Evolutionary conservation across 495 filamentous ascomycete species (phyloP), one percentile per base, ranked within the genome.

Genomic region (Cryomyces minteri): DNA sequence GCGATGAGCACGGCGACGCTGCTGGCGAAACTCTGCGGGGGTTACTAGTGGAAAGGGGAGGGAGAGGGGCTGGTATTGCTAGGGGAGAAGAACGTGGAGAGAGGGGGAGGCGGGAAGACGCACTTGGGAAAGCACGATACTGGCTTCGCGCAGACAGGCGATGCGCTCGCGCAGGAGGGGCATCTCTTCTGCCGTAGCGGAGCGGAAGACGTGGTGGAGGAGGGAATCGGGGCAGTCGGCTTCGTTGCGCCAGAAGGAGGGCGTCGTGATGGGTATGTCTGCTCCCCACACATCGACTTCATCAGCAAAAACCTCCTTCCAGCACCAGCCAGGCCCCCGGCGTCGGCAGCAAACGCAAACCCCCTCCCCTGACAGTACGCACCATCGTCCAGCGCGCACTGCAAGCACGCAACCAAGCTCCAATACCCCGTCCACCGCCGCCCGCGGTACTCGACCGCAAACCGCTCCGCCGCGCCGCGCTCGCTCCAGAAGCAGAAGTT

Each of bases 401-500:
- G 80, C 55, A 99, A 58, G 14, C 77, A 73, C 39, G 92, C 90
- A 30, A 95, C 83, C 45, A 98, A 63, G 58, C 86, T 94, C 81
- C 84, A 94, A 55, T 98, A 98, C 30, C 90, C 90, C 2, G 87
- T 94, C 82, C 84, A 94, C 44, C 61, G 73, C 62, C 75, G 79
- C 30, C 77, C 87, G 18, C 70, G 71, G 58, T 94, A 96, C 38
- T 80, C 76, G 5, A 96, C 68, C 6, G 79, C 68, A 61, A 92
- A 96, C 31, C 82, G 66, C 50, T 80, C 69, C 8, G 73, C 67
- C 18, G 70, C 65, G 5, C 61, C 49, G 43, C 66, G 65, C 32
- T 79, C 78, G 28, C 83, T 88, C 88, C 88, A 98, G 61, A 98
- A 98, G 31, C 77, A 87, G 54, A 96, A 98, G 58, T 98, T 98